Evolutionary conservation across 768 basidiomycete species (phyloP).

Genomic region (Cytidiella melzeri): DNA sequence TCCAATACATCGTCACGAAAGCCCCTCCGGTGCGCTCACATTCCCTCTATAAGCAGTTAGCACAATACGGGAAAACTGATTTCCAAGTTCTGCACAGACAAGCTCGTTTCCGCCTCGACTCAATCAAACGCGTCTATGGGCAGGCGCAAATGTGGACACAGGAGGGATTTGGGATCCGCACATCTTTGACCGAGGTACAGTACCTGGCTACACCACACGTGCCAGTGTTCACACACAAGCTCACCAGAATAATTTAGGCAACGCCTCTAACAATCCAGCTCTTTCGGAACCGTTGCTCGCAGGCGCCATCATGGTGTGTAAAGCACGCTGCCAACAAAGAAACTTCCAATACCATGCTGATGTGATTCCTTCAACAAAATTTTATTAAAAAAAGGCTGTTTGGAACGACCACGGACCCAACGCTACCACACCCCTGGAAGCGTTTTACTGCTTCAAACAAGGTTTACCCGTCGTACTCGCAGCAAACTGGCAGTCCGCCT

Average conservation of each 20-base stretch:
- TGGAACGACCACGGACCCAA: conserved; percentile 26
- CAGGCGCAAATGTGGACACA: conserved; percentile 22
- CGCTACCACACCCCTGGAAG: conserved; percentile 22
- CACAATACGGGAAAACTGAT: background rate
- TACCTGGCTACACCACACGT: no score
- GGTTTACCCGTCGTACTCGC: conserved; percentile 22
- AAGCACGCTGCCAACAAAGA: background rate
- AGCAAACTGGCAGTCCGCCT: conserved; percentile 20
- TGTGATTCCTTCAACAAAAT: background rate
- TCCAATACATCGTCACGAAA: conserved; percentile 24
- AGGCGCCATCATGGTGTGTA: conserved; percentile 22
- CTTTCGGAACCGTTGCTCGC: conserved; percentile 16
- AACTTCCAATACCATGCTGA: background rate
- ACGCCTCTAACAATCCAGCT: conserved; percentile 21
- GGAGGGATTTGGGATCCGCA: conserved; percentile 22
- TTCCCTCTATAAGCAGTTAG: background rate
- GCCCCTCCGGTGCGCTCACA: conserved; percentile 7
- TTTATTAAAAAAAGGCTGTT: conserved; percentile 11
- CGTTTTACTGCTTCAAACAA: conserved; percentile 21
- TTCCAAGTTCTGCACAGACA: conserved; percentile 12
- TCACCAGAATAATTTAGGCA: conserved; percentile 14
- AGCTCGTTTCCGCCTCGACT: conserved; percentile 28
- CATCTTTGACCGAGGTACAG: conserved; percentile 20
- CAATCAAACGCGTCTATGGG: conserved; percentile 27
- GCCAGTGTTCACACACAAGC: no score